These are phyloP conservation scores for Cryphonectria japonica DNA, from an alignment of 2,329 filamentous ascomycete genomes.

Conservation along the genomic window DNA sequence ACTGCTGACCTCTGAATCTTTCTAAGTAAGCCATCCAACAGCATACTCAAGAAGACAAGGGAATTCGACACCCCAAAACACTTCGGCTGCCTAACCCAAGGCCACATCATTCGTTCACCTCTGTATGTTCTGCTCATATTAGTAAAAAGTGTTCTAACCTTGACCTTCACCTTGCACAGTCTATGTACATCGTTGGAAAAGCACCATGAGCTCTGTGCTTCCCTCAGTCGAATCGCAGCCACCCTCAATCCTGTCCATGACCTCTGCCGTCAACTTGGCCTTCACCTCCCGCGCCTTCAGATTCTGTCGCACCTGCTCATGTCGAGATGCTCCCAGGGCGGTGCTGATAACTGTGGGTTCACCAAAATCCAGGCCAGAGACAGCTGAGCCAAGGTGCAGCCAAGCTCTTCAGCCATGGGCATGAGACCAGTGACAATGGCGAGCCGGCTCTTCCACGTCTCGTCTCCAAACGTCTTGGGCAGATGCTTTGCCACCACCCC, in stretches of 20 bases:
- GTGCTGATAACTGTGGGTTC: neutral
- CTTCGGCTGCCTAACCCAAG: no score
- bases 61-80: no score
- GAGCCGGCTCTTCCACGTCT: neutral
- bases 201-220: neutral
- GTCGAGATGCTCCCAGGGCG: neutral
- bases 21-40: neutral
- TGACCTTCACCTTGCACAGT: neutral
- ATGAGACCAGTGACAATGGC: neutral
- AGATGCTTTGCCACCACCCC: neutral
- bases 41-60: neutral
- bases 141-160: no score
- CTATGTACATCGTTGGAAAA: neutral
- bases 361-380: neutral
- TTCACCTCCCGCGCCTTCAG: neutral
- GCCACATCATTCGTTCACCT: no score
- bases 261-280: neutral
- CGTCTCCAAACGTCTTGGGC: slow-evolving; percentile 1
- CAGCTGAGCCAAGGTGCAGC: neutral
- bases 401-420: neutral
- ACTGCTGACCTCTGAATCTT: neutral
- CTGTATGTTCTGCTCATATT: no score
- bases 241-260: neutral
- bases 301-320: neutral
- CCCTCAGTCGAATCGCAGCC: neutral